phyloP scores from a whole-genome alignment of 768 basidiomycete species.

The Tricholoma terreum region DNA sequence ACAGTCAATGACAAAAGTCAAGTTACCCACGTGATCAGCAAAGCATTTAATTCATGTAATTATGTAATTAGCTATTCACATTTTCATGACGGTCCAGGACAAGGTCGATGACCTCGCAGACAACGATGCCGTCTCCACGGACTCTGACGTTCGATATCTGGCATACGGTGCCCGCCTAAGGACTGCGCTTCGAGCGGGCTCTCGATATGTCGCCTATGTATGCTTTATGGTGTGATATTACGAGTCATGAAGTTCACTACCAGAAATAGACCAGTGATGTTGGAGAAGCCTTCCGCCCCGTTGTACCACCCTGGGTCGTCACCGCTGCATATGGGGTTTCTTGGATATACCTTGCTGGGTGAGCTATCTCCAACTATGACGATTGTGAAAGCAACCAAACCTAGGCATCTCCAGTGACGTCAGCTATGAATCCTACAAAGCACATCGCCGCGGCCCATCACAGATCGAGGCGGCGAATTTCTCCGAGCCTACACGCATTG shows the following conservation, averaged over 20 bases:
- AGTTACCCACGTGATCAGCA: conserved; percentile 13
- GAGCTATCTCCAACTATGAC: conserved; percentile 2
- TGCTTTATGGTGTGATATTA: conserved; percentile 18
- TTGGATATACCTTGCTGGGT: conserved; percentile 74
- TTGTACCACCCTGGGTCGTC: conserved; percentile 69
- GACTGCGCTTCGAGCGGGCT: conserved; percentile 66
- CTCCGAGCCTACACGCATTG: conserved; percentile 65
- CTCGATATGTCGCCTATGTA: conserved; percentile 79
- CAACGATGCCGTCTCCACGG: conserved; percentile 59
- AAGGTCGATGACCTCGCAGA: conserved; percentile 60
- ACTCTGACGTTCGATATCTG: conserved; percentile 67
- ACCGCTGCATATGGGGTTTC: conserved; percentile 78
- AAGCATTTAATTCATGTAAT: not conserved
- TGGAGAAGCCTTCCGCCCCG: conserved; percentile 80
- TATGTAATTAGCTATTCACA: conserved; percentile 18
- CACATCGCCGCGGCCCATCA: conserved; percentile 63
- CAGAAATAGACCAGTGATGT: conserved; percentile 68
- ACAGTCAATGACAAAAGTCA: conserved; percentile 14
- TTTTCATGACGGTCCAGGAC: conserved; percentile 41
- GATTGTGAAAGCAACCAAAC: not conserved
- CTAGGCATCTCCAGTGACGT: conserved; percentile 51
- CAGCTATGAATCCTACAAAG: conserved; percentile 78
- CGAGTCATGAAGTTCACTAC: not conserved
- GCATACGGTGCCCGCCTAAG: conserved; percentile 77
- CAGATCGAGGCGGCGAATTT: conserved; percentile 65